These are phyloP conservation scores for Yarrowia bubula DNA, from an alignment of 805 yeast genomes.

Conservation along the genomic window DNA sequence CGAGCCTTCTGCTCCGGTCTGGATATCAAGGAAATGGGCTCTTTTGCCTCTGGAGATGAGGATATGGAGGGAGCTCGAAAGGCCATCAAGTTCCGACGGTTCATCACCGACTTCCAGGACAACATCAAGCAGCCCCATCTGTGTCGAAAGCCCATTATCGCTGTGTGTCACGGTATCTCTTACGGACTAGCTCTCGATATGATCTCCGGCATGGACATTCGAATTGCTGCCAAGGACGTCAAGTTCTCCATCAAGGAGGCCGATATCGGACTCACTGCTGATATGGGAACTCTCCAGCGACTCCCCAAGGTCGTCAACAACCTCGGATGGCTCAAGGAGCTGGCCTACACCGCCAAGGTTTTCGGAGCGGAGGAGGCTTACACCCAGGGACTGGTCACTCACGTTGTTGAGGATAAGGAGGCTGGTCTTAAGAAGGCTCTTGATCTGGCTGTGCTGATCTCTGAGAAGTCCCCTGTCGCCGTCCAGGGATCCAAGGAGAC, in stretches of 20 bases:
- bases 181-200: slow-evolving; percentile 71
- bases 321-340: slow-evolving; percentile 56
- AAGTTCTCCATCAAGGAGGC: slow-evolving; percentile 64
- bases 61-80: slow-evolving; percentile 36
- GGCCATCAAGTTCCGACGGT: slow-evolving; percentile 39
- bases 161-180: slow-evolving; percentile 60
- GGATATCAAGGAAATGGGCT: slow-evolving; percentile 46
- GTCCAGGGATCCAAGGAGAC: slow-evolving; percentile 61
- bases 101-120: slow-evolving; percentile 58
- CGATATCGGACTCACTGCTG: slow-evolving; percentile 72
- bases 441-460: slow-evolving; percentile 50
- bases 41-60: slow-evolving; percentile 28
- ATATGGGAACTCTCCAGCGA: slow-evolving; percentile 74
- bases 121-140: slow-evolving; percentile 42
- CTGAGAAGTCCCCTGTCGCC: slow-evolving; percentile 54
- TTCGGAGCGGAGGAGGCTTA: slow-evolving; percentile 57
- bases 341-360: slow-evolving; percentile 59
- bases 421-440: slow-evolving; percentile 52
- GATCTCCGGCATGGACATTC: slow-evolving; percentile 55
- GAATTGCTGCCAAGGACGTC: slow-evolving; percentile 54
- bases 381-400: slow-evolving; percentile 54
- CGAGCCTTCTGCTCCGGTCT: slow-evolving; percentile 64
- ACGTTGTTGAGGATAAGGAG: slow-evolving; percentile 46
- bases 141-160: slow-evolving; percentile 54
- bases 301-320: slow-evolving; percentile 55